Evolutionary conservation across 1,139 yeast genomes (phyloP), one percentile per base, ranked within the genome.

Genomic region (Meyerozyma carpophila): DNA sequence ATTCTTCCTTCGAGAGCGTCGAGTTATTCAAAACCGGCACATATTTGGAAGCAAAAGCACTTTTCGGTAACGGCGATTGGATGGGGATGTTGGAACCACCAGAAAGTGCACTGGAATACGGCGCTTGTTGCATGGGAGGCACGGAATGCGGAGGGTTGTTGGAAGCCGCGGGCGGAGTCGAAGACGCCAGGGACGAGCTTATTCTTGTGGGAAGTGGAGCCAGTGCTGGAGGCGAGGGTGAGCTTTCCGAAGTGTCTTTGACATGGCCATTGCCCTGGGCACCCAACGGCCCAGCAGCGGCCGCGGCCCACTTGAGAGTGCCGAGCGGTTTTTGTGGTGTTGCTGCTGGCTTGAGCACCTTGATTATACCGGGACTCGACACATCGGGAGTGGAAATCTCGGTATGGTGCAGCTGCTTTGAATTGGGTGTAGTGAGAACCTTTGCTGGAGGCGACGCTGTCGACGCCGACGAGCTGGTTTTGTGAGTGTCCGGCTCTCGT

Each of bases 281-380:
- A 13, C 21, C 21, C 14, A 32, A 13, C 2, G 36, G 36, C 3
- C 36, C 79, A 5, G 82, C 81, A 2, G 84, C 86, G 1, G 87
- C 84, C 1, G 84, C 76, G 0, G 93, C 77, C 78, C 91, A 84
- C 53, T 82, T 82, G 50, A 82, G 65, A 45, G 79, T 84, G 13
- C 82, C 81, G 3, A 76, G 75, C 1, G 87, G 86, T 49, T 78
- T 79, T 9, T 79, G 67, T 9, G 89, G 89, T 6, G 84, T 73
- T 0, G 82, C 72, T 1, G 89, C 88, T 3, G 89, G 89, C 58
- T 81, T 82, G 44, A 82, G 65, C 1, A 81, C 77, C 44, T 78
- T 70, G 36, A 65, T 72, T 48, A 48, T 32, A 4, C 36, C 36
- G 10, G 36, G 36, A 16, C 36, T 32, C 5, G 36, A 32, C 10